Evolutionary conservation across 108 stramenopile species (phyloP).

Genomic region (Hondaea fermentalgiana): DNA sequence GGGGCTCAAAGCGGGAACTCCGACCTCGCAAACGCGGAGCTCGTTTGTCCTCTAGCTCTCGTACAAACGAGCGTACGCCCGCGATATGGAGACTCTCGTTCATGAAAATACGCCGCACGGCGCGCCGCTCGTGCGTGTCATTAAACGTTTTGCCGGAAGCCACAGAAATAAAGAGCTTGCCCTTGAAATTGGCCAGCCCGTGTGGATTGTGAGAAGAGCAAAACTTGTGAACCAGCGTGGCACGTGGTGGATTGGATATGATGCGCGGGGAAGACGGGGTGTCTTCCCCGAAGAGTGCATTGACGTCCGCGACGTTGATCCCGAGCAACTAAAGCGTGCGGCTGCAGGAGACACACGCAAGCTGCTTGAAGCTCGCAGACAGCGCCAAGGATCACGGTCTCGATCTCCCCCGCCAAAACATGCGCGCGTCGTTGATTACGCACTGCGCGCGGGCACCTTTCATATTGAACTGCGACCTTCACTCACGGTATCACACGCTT

Average conservation of each 20-base stretch:
- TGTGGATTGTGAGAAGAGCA: background rate
- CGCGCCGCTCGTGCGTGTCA: background rate
- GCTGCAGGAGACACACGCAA: background rate
- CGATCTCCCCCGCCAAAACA: too few species aligned
- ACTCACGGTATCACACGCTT: too few species aligned
- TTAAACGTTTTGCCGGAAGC: background rate
- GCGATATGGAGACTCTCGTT: background rate
- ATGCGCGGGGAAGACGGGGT: background rate
- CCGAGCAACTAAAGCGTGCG: background rate
- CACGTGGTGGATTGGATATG: background rate
- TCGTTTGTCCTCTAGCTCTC: too few species aligned
- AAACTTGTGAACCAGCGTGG: background rate
- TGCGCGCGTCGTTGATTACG: too few species aligned
- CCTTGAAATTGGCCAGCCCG: background rate
- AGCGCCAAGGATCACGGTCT: background rate
- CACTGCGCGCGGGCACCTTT: too few species aligned
- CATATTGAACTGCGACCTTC: too few species aligned
- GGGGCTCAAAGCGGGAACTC: too few species aligned
- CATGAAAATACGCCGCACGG: background rate
- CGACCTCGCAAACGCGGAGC: too few species aligned
- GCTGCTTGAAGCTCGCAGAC: background rate
- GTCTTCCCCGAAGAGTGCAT: background rate
- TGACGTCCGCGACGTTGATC: background rate
- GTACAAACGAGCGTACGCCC: background rate
- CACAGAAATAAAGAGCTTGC: background rate